Percentiles rank a stretch among this genome's conserved stretches.
These are phyloP conservation scores for Chrysoporthe puriensis DNA, from an alignment of 2,329 filamentous ascomycete species.

Conservation along the genomic window DNA sequence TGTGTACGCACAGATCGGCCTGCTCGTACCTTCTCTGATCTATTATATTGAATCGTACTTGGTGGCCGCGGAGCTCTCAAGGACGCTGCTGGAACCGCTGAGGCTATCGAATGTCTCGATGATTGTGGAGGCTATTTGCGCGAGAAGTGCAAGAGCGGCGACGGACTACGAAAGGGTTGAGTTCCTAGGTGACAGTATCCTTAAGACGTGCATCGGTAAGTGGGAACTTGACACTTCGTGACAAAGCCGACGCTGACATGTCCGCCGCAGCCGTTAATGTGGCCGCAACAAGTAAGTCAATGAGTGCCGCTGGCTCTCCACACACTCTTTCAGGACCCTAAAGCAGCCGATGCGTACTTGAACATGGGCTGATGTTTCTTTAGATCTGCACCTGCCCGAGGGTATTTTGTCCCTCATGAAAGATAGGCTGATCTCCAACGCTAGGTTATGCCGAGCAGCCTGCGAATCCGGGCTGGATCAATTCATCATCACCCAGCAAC, in stretches of 20 bases:
- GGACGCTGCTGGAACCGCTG: constrained; percentile 56
- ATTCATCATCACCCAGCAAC: constrained; percentile 71
- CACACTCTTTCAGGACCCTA: neutral
- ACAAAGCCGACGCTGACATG: neutral
- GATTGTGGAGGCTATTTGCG: constrained; percentile 71
- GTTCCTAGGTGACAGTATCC: constrained; percentile 81
- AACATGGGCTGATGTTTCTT: neutral
- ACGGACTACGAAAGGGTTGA: constrained; percentile 83
- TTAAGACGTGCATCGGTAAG: constrained; percentile 73
- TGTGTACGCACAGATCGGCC: constrained; percentile 52
- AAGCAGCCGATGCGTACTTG: too few relatives aligned
- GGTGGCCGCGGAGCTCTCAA: constrained; percentile 63
- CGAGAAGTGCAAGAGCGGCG: constrained; percentile 61
- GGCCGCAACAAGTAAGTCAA: neutral
- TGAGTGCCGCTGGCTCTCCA: neutral
- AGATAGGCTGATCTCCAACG: constrained; percentile 74
- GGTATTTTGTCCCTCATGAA: constrained; percentile 72
- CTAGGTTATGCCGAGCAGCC: constrained; percentile 68
- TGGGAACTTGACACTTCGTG: constrained; percentile 15
- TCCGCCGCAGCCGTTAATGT: neutral
- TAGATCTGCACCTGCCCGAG: constrained; percentile 73
- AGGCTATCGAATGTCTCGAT: constrained; percentile 57
- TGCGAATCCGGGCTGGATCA: constrained; percentile 66
- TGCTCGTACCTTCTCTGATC: constrained; percentile 74
- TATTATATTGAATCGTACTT: constrained; percentile 69